Conservation (phyloP, 2,329 filamentous ascomycete genomes). For the Didymella pomorum region DNA sequence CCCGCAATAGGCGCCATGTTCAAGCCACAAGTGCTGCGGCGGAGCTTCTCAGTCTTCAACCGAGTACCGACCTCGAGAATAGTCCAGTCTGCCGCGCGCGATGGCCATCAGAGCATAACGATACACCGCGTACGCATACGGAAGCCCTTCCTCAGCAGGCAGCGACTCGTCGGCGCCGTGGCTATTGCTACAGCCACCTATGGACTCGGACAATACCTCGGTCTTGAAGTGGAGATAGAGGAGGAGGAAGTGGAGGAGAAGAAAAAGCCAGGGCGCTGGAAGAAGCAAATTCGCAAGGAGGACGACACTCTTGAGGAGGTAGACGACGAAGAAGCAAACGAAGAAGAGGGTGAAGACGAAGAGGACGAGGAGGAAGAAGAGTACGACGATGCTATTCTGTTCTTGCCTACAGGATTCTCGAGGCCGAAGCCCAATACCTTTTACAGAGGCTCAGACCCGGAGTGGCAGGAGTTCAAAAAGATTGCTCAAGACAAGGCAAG, state of each 20-base stretch:
- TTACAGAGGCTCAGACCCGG: slow-evolving; percentile 62
- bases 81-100: slow-evolving; percentile 36
- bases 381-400: slow-evolving; percentile 47
- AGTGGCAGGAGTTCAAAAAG: slow-evolving; percentile 61
- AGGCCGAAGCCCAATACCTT: slow-evolving; percentile 49
- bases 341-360: slow-evolving; percentile 41
- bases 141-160: slow-evolving; percentile 41
- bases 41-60: slow-evolving; percentile 49
- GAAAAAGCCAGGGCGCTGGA: slow-evolving; percentile 12
- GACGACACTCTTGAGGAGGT: slow-evolving; percentile 29
- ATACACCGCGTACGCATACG: slow-evolving; percentile 54
- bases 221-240: slow-evolving; percentile 36
- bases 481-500: slow-evolving; percentile 54
- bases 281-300: slow-evolving; percentile 14
- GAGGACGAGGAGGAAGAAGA: slow-evolving; percentile 35
- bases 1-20: slow-evolving; percentile 46
- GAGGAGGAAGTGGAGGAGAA: slow-evolving; percentile 23
- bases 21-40: slow-evolving; percentile 48
- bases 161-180: slow-evolving; percentile 34
- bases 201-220: slow-evolving; percentile 33
- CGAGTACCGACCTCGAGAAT: slow-evolving; percentile 35
- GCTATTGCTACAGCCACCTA: slow-evolving; percentile 32
- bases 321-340: slow-evolving; percentile 31
- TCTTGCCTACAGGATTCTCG: slow-evolving; percentile 60
- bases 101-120: slow-evolving; percentile 42